Evolutionary conservation across 257 asterid genomes (phyloP).

Genomic region (Solanum tacnaense): DNA sequence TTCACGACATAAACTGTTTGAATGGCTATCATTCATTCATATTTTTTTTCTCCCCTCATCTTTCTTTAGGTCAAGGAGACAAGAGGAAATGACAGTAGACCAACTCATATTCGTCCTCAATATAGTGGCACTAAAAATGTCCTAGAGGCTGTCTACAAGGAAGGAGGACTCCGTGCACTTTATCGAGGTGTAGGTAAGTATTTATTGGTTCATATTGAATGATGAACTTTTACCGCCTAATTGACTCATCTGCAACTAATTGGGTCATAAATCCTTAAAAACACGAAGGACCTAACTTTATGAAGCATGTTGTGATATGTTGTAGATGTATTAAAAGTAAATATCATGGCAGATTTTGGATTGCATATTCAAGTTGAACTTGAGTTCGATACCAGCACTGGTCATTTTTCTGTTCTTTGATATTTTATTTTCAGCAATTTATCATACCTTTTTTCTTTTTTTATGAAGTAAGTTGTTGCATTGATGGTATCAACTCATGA

Average conservation of each 20-base stretch:
- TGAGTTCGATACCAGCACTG: neutral
- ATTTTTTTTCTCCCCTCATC: neutral
- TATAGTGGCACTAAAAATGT: conserved; percentile 72
- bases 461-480: neutral
- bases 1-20: neutral
- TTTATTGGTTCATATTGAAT: neutral
- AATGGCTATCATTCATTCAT: neutral
- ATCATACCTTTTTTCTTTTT: neutral
- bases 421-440: neutral
- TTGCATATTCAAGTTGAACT: neutral
- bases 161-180: conserved; percentile 79
- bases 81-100: conserved; percentile 27
- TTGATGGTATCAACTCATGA: neutral
- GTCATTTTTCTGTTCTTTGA: neutral
- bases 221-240: neutral
- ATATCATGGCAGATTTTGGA: neutral
- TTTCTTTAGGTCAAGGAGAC: conserved; percentile 50
- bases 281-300: neutral
- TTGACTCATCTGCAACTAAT: neutral
- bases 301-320: neutral
- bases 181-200: conserved; percentile 86
- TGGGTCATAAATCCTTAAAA: neutral
- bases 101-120: conserved; percentile 33
- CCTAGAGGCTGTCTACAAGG: conserved; percentile 54
- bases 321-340: neutral